Percentiles rank a stretch among this genome's conserved stretches.
Evolutionary conservation across 768 basidiomycete genomes (phyloP).

Genomic region (Macrocybe gigantea): DNA sequence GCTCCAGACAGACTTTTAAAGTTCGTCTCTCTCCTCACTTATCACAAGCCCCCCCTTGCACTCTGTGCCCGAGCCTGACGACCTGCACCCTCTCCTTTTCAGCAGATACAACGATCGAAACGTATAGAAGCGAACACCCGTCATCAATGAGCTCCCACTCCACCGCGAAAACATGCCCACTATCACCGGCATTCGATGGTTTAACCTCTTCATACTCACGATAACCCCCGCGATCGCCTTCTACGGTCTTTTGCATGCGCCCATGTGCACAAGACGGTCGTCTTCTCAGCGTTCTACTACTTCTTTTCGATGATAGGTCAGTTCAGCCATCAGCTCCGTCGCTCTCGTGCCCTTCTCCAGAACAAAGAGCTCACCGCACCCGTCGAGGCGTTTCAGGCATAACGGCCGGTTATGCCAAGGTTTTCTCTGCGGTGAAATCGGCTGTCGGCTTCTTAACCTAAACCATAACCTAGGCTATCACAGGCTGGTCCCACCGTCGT

Average conservation of each 20-base stretch:
- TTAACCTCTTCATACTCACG: constrained; percentile 67
- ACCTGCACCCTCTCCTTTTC: no score
- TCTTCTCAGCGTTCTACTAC: constrained; percentile 70
- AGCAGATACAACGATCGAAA: no score
- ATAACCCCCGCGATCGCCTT: constrained; percentile 65
- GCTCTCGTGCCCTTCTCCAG: constrained; percentile 1
- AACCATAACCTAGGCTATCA: constrained; percentile 53
- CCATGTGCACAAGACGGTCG: constrained; percentile 43
- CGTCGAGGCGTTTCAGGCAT: constrained; percentile 27
- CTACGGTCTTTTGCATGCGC: constrained; percentile 56
- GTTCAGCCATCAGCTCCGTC: constrained; percentile 12
- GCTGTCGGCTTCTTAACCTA: neutral
- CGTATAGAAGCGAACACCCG: neutral
- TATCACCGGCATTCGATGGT: constrained; percentile 62
- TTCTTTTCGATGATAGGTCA: constrained; percentile 81
- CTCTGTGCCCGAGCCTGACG: no score
- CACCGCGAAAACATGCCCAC: constrained; percentile 34
- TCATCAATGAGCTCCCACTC: constrained; percentile 6
- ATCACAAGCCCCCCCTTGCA: no score
- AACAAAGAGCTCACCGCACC: constrained; percentile 6
- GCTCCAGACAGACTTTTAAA: constrained; percentile 9
- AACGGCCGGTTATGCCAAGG: constrained; percentile 34
- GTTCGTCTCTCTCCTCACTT: no score
- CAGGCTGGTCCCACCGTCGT: constrained; percentile 80
- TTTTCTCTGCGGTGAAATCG: constrained; percentile 17